Conservation (phyloP, 495 filamentous ascomycete species). For the Filosporella fistucella region DNA sequence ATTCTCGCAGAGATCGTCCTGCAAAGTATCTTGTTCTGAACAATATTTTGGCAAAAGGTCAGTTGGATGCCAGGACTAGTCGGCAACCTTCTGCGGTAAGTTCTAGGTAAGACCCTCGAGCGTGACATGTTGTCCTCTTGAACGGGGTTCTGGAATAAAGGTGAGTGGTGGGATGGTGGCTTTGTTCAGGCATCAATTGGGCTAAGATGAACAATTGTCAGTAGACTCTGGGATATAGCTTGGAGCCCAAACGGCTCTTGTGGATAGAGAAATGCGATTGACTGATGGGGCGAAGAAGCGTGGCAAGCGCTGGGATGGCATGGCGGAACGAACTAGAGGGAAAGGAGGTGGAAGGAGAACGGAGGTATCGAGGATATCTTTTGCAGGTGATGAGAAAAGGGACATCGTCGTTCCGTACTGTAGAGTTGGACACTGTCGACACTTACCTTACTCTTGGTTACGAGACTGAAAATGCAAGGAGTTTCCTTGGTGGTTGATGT, state of each 20-base stretch:
- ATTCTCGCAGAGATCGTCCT: slow-evolving; percentile 9
- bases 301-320: neutral
- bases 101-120: slow-evolving; percentile 10
- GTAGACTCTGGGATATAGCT: neutral
- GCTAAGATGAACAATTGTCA: neutral
- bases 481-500: too few relatives aligned
- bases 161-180: too few relatives aligned
- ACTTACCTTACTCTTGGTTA: too few relatives aligned
- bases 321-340: too few relatives aligned
- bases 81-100: slow-evolving; percentile 1
- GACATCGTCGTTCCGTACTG: too few relatives aligned
- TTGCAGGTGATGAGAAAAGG: too few relatives aligned
- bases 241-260: neutral
- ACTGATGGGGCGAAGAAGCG: neutral
- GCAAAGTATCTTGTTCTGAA: neutral
- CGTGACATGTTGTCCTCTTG: neutral
- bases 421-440: too few relatives aligned
- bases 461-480: too few relatives aligned
- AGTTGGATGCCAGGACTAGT: slow-evolving; percentile 3
- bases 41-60: neutral
- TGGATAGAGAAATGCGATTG: slow-evolving; percentile 1
- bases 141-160: neutral
- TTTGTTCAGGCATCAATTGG: slow-evolving; percentile 15
- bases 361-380: too few relatives aligned
- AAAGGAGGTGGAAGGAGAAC: too few relatives aligned